Conservation (phyloP, 139 green algal species). For the Micromonas commoda region DNA sequence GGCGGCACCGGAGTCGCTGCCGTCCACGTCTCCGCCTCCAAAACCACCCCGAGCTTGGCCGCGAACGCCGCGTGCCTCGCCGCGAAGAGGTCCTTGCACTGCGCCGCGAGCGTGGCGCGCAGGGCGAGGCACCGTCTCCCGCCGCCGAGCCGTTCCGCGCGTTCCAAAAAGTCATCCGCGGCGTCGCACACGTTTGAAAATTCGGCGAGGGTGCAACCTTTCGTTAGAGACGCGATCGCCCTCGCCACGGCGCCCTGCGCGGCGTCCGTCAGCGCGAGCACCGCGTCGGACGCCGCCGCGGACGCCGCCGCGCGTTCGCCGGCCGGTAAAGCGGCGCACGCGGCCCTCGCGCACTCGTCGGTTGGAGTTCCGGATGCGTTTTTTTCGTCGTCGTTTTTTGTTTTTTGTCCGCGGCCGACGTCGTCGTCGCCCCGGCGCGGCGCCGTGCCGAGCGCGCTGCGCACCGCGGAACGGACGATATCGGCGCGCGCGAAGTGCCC, state of each 20-base stretch:
- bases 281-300: neutral
- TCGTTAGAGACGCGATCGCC: no score
- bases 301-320: neutral
- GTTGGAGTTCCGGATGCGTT: neutral
- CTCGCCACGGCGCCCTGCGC: neutral
- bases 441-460: no score
- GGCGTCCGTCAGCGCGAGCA: neutral
- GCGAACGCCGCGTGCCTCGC: neutral
- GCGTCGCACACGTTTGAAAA: neutral
- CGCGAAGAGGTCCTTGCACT: neutral
- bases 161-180: neutral
- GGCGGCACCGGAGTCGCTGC: neutral
- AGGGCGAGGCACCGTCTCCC: neutral
- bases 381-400: no score
- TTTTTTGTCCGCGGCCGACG: no score
- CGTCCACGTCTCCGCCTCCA: conserved; percentile 15
- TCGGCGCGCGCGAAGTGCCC: neutral
- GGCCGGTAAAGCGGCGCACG: neutral
- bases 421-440: no score
- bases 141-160: neutral
- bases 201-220: no score
- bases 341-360: neutral
- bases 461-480: neutral
- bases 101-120: neutral
- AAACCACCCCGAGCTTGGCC: neutral